A percentile compares a stretch with the other conserved stretches of the same genome.
Conservation (phyloP, 2,329 filamentous ascomycete species). For the Pseudogymnoascus sp. region DNA sequence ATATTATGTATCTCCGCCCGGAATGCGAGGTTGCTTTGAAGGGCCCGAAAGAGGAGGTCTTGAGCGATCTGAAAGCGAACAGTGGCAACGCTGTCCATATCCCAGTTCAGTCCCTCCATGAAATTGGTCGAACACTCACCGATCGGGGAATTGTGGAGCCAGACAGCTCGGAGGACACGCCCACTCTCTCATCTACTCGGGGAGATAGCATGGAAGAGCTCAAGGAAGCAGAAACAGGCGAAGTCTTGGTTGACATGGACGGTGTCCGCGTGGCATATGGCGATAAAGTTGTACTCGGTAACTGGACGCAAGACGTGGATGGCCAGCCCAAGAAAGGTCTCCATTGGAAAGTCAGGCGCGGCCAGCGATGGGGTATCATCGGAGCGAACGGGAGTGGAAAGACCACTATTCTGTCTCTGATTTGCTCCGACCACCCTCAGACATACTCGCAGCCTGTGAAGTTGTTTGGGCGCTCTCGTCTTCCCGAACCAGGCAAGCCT, state of each 20-base stretch:
- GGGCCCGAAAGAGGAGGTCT: constrained; percentile 57
- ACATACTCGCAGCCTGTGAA: constrained; percentile 82
- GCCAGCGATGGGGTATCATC: constrained; percentile 86
- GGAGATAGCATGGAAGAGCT: neutral
- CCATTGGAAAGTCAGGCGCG: constrained; percentile 73
- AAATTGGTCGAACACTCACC: constrained; percentile 25
- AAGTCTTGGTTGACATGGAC: constrained; percentile 78
- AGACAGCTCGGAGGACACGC: neutral
- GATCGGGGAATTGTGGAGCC: constrained; percentile 22
- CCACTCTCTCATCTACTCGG: neutral
- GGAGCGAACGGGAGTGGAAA: constrained; percentile 94
- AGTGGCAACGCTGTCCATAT: constrained; percentile 29
- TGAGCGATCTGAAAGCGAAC: constrained; percentile 46
- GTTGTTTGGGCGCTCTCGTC: constrained; percentile 73
- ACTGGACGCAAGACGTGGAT: constrained; percentile 59
- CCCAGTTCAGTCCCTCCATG: constrained; percentile 21
- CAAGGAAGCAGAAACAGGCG: constrained; percentile 25
- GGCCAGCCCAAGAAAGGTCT: constrained; percentile 54
- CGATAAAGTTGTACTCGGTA: constrained; percentile 67
- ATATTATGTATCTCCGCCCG: constrained; percentile 65
- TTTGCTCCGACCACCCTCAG: constrained; percentile 94
- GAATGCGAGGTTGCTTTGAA: constrained; percentile 58
- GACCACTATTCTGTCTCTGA: constrained; percentile 84
- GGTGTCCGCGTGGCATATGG: constrained; percentile 79
- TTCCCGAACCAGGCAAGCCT: constrained; percentile 59